Evolutionary conservation across 2,329 filamentous ascomycete species (phyloP), one percentile per base, ranked within the genome.

Genomic region (Fusarium sp.): DNA sequence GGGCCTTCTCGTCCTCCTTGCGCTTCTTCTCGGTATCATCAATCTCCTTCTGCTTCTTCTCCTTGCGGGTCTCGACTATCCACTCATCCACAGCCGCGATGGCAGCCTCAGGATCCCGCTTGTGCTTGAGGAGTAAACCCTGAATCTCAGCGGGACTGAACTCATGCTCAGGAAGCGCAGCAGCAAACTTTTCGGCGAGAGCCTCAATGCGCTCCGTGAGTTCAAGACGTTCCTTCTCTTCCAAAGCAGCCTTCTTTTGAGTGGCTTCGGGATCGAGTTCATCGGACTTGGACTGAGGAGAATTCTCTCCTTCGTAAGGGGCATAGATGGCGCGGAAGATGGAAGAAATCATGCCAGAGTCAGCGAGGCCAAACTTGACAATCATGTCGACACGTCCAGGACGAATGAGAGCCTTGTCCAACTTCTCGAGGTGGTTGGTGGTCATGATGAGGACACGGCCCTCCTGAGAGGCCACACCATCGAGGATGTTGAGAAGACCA

Each of bases 401-500:
- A 0, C 90, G 89, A 71, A 92, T 90, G 20, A 92, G 84, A 0
- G 90, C 90, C 71, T 88, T 88, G 82, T 91, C 90, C 10, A 91
- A 85, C 77, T 89, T 89, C 71, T 91, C 89, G 0, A 90, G 64
- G 79, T 91, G 89, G 75, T 92, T 92, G n/a, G 90, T 91, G 3
- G 90, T 92, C 90, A 91, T 92, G 80, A 92, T 88, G 16, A 92
- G 85, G 6, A 91, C 85, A n/a, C 89, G 87, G 8, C 90, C 89
- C 77, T 92, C 90, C 72, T 91, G 89, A 10, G 89, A 90, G 20
- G 89, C 89, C 8, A 92, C 90, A 43, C 94, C 93, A 76, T 97
- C 94, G 45, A 97, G 91, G 56, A 94, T 92, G 82, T 97, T 97
- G 57, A 97, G 89, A 3, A 97, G 86, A 0, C 93, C 93, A 0